These are phyloP conservation scores for Vitellaria paradoxa DNA, from an alignment of 179 eudicot species.

Conservation along the genomic window DNA sequence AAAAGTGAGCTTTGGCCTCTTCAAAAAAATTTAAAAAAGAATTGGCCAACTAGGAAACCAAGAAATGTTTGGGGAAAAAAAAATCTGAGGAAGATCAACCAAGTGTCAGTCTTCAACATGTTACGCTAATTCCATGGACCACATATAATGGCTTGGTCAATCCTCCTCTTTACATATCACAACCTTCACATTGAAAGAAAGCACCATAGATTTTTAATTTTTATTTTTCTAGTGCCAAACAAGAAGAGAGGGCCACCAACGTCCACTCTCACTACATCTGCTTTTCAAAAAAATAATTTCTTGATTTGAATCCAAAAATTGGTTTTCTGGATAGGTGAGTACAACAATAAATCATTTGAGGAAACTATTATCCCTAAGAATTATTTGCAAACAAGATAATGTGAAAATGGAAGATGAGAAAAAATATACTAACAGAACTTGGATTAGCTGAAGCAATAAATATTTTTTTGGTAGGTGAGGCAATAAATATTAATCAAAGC, in stretches of 20 bases:
- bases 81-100: not conserved
- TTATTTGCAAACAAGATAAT: not conserved
- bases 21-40: not conserved
- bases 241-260: not conserved
- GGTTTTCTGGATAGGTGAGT: not conserved
- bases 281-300: not conserved
- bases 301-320: not conserved
- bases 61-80: not conserved
- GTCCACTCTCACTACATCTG: not conserved
- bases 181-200: not conserved
- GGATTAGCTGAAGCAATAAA: not conserved
- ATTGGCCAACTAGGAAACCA: not conserved
- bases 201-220: not conserved
- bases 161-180: not conserved
- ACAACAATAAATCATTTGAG: not conserved
- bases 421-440: not conserved
- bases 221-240: not conserved
- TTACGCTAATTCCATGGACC: not conserved
- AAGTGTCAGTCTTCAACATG: not conserved
- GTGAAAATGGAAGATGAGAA: not conserved
- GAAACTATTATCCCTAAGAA: not conserved
- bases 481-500: not conserved
- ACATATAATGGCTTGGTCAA: not conserved
- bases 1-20: not conserved
- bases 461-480: too few relatives aligned